These are phyloP conservation scores for Amphibolis antarctica DNA, from an alignment of 106 monocot species.

Conservation along the genomic window DNA sequence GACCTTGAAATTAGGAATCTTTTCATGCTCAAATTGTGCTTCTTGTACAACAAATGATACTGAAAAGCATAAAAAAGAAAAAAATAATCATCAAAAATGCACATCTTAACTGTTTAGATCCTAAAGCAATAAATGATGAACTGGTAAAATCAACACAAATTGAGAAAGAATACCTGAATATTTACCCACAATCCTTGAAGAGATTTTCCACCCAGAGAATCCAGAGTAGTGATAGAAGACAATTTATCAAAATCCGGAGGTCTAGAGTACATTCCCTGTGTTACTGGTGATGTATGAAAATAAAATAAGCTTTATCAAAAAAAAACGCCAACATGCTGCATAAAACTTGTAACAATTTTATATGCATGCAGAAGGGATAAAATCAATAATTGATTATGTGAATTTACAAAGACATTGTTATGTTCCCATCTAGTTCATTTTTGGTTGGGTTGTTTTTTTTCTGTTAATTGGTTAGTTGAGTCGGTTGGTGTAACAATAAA, in stretches of 20 bases:
- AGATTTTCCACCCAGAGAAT: conserved; percentile 21
- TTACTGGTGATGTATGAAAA: conserved; percentile 13
- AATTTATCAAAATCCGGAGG: conserved; percentile 18
- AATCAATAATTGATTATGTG: too few relatives aligned
- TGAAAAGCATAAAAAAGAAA: conserved; percentile 18
- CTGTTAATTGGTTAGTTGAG: too few relatives aligned
- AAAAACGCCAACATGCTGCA: neutral
- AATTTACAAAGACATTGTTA: too few relatives aligned
- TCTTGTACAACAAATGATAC: conserved; percentile 68
- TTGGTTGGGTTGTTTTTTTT: too few relatives aligned
- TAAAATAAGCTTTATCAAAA: neutral
- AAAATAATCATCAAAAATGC: too few relatives aligned
- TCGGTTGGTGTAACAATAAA: too few relatives aligned
- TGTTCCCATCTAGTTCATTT: too few relatives aligned
- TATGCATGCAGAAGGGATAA: too few relatives aligned
- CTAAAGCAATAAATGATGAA: neutral
- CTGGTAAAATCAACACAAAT: neutral
- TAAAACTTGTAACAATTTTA: too few relatives aligned
- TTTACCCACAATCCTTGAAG: conserved; percentile 52
- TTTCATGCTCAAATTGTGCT: conserved; percentile 68
- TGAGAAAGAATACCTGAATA: conserved; percentile 29
- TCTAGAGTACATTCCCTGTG: conserved; percentile 27
- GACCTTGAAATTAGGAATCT: conserved; percentile 31
- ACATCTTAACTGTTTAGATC: neutral
- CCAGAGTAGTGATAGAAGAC: conserved; percentile 26